Base-by-base conservation (phyloP, 2,329 filamentous ascomycete genomes). In the Alternaria conjuncta region DNA sequence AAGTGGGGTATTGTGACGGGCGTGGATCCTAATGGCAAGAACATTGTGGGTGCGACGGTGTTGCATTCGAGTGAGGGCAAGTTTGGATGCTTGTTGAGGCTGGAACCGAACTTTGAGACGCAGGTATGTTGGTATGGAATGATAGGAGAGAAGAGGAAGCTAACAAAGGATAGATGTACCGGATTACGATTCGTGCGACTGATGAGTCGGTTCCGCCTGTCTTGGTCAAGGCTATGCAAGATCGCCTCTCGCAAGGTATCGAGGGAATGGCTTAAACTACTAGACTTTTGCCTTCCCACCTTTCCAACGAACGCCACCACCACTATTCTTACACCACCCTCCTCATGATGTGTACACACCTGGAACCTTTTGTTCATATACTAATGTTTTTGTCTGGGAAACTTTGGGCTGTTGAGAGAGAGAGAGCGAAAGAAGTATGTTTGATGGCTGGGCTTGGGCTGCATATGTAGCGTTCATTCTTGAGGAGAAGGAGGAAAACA, bases 91-190 rank as follows among this genome's bases (percentile, higher is more conserved):
- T 83, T 99, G 77, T 83, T 99, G 85, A 88, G 96, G 76, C 82
- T 99, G 82, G 96, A 99, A 85, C 96, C 96, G 65, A 99, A 99
- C 82, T 95, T 94, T 76, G 87, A 88, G 68, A 95, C 91, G 68
- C 92, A 93, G 89, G 96, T 97, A 86, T 83, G 90, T 82, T 23
- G 47, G 25, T 21, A n/a, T 15, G 23, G 2, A 2, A 10, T 11
- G 4, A 11, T 18, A 11, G 7, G 4, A 25, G n/a, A 5, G 18
- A 8, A 15, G 8, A 15, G 47, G 65, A 69, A 57, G 68, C 63
- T 71, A 67, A 76, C 26, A 32, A 26, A n/a, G 4, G 65, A 9
- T 71, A 97, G 96, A 97, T 97, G 93, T 92, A 96, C 74, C 94
- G 96, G 57, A 85, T 98, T 64, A 99, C 96, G 0, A 91, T 99